phyloP scores from a whole-genome alignment of 148 eudicot species.

The Diospyros lotus region DNA sequence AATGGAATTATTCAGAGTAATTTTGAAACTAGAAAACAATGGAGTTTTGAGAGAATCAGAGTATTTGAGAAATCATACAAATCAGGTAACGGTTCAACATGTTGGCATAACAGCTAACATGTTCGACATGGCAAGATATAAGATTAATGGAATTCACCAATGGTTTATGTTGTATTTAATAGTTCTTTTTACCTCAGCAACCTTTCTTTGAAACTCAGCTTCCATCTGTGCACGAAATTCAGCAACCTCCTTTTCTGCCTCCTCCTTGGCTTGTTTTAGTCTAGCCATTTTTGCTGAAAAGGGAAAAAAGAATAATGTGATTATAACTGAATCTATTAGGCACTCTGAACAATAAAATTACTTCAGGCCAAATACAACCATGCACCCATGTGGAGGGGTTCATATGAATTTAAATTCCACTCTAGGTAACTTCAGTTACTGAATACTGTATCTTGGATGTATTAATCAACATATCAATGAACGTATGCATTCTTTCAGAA shows the following conservation, averaged over 20 bases:
- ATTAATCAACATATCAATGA: neutral
- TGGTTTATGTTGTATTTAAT: neutral
- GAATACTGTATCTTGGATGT: neutral
- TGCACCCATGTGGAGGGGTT: neutral
- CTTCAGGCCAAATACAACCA: too few relatives aligned
- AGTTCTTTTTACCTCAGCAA: constrained; percentile 51
- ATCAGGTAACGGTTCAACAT: neutral
- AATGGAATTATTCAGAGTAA: neutral
- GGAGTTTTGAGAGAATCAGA: neutral
- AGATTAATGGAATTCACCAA: neutral
- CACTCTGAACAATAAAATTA: neutral
- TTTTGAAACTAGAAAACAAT: neutral
- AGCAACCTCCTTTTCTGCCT: constrained; percentile 86
- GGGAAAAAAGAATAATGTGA: neutral
- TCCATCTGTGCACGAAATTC: constrained; percentile 87
- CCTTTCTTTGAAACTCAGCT: constrained; percentile 64
- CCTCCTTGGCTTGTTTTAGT: constrained; percentile 86
- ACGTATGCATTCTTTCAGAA: neutral
- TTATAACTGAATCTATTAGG: neutral
- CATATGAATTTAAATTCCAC: neutral
- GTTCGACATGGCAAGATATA: neutral
- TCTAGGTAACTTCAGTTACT: neutral
- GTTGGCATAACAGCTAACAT: neutral
- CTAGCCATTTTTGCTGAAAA: constrained; percentile 72
- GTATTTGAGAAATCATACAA: neutral